Conservation (phyloP, 2,329 filamentous ascomycete species). For the Lasiodiplodia gonubiensis region DNA sequence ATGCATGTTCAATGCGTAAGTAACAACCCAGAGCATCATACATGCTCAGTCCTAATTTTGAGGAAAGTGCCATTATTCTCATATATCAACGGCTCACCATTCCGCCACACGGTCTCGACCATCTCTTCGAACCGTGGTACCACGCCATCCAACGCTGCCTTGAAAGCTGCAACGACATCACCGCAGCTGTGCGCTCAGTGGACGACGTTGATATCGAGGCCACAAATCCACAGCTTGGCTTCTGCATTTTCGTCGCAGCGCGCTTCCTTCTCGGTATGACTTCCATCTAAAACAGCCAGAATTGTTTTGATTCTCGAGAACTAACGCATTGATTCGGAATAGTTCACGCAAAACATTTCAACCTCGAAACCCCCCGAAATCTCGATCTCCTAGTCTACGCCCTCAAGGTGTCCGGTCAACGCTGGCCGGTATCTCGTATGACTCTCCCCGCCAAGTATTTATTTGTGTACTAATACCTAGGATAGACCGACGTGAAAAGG, state of each 20-base stretch:
- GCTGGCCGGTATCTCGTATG: constrained; percentile 32
- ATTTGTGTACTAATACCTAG: background rate
- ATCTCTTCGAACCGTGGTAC: constrained; percentile 37
- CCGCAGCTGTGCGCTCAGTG: constrained; percentile 34
- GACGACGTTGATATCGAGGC: constrained; percentile 35
- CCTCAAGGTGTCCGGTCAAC: constrained; percentile 36
- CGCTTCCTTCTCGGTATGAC: constrained; percentile 35
- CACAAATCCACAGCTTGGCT: constrained; percentile 36
- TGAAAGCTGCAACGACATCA: constrained; percentile 38
- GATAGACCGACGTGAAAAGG: constrained; percentile 35
- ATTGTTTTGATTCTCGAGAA: constrained; percentile 30
- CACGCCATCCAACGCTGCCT: constrained; percentile 39
- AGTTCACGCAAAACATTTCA: constrained; percentile 38
- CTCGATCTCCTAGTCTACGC: constrained; percentile 36
- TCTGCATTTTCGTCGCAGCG: constrained; percentile 37
- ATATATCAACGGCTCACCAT: constrained; percentile 36
- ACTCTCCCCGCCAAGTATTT: background rate
- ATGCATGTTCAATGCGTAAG: constrained; percentile 36
- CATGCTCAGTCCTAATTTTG: background rate
- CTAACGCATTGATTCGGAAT: background rate
- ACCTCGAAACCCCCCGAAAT: constrained; percentile 34
- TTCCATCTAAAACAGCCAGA: background rate
- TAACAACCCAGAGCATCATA: background rate
- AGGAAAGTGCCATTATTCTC: constrained; percentile 35
- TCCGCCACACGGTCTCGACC: constrained; percentile 33